Base-by-base conservation (phyloP, 306 rosid species). In the Quercus agrifolia region DNA sequence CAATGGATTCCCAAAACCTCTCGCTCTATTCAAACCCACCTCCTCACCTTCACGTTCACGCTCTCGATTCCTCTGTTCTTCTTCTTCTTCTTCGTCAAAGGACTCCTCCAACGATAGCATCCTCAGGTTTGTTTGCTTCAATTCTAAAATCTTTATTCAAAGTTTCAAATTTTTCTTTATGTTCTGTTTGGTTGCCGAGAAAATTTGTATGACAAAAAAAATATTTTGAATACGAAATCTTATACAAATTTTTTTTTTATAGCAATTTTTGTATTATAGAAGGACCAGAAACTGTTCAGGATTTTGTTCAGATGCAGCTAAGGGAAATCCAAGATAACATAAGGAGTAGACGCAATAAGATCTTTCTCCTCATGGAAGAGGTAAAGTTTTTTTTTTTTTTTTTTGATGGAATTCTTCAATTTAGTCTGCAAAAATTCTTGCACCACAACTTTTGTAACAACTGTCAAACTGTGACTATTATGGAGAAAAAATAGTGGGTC, bases 341-440 rank as follows among this genome's bases (percentile, higher is more conserved):
- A 27, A 87, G 85, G 84, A 94, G 99, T 56, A 76, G 99, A 85
- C 91, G 99, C 80, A 91, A 89, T 57, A 94, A 92, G 77, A 92
- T 94, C 62, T 94, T 94, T 81, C 95, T 92, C 75, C 97, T 94
- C 19, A 94, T 94, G 99, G 99, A 94, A 80, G 99, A 94, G 99
- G 99, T 91, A 33, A 55, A 63, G 12, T 82, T 79, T 51, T 6
- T 73, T 46, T 11, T 11, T 49, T 49, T 12, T 1, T 38, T 38
- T 38, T 38, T 0, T 11, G 11, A 8, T 8, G 46, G 8, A 41
- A 49, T 10, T 12, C 11, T 49, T 49, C 17, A 3, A 49, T 12
- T 49, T 49, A 10, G 54, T 49, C 46, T 38, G 46, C 46, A 38
- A 38, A 38, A 38, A 38, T 38, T 41, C 46, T 41, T 2, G 11